Percentiles rank a stretch among this genome's conserved stretches.
phyloP scores from a whole-genome alignment of 176 grass and related monocot species.

The Rhynchospora breviuscula region DNA sequence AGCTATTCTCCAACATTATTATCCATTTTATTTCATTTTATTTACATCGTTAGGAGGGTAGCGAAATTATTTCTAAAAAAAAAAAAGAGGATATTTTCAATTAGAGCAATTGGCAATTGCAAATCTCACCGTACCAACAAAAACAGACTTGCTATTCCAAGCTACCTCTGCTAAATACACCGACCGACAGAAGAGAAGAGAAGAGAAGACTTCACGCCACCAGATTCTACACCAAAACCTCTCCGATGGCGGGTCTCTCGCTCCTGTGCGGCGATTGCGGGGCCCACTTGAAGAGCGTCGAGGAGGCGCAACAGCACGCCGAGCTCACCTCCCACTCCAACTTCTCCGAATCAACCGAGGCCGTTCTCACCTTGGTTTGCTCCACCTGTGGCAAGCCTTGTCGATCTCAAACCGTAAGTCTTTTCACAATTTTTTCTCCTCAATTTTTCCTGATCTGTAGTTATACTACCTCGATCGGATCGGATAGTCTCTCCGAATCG shows the following conservation, averaged over 20 bases:
- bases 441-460: neutral
- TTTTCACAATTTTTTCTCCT: neutral
- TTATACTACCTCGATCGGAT: neutral
- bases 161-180: too few species aligned
- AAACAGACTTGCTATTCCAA: too few species aligned
- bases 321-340: conserved; percentile 85
- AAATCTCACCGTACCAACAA: too few species aligned
- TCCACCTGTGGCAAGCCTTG: conserved; percentile 84
- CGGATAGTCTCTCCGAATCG: neutral
- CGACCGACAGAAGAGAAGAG: too few species aligned
- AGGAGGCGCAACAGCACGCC: conserved; percentile 93
- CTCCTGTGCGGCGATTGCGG: conserved; percentile 88
- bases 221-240: neutral
- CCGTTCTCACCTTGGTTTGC: conserved; percentile 87
- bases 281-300: conserved; percentile 83
- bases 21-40: too few species aligned
- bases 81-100: too few species aligned
- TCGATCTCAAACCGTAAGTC: conserved; percentile 72
- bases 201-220: neutral
- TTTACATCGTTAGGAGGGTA: too few species aligned
- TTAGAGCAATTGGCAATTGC: too few species aligned
- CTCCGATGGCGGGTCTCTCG: conserved; percentile 70
- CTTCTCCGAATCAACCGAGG: conserved; percentile 92
- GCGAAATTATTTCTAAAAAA: too few species aligned
- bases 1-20: too few species aligned